These are phyloP conservation scores for Pseudonitzschia multiseries DNA, from an alignment of 108 stramenopile species.

Conservation along the genomic window DNA sequence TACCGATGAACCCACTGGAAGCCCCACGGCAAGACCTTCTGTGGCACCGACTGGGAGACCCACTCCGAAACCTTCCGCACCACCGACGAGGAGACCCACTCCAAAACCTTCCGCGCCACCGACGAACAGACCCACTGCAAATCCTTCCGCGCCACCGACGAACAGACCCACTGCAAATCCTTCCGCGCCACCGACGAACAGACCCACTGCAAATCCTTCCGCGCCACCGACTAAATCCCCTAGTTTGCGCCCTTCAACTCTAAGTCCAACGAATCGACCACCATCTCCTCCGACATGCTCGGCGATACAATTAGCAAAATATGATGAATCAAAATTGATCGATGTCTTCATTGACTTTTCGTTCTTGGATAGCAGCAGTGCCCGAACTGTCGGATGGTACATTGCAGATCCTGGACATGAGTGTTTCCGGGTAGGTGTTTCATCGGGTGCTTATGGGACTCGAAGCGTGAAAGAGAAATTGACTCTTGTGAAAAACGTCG, in stretches of 20 bases:
- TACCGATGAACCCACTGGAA: background rate
- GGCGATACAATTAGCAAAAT: background rate
- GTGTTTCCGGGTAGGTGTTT: slow-evolving; percentile 19
- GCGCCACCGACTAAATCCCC: background rate
- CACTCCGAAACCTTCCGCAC: background rate
- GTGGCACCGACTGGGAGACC: background rate
- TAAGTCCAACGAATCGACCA: background rate
- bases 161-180: background rate
- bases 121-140: background rate
- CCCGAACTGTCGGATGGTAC: slow-evolving; percentile 24
- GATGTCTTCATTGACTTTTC: slow-evolving; percentile 14
- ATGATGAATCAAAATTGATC: slow-evolving; percentile 3
- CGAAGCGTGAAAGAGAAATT: background rate
- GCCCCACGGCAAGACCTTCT: background rate
- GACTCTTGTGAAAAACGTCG: background rate
- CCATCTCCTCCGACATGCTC: background rate
- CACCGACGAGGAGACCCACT: background rate
- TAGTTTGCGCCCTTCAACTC: background rate
- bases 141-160: background rate
- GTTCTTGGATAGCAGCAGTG: slow-evolving; percentile 9
- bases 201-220: background rate
- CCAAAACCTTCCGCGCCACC: background rate
- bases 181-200: too few species aligned
- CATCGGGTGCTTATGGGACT: background rate
- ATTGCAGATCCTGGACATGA: slow-evolving; percentile 22